Conservation (phyloP, 257 asterid genomes). For the Salvia hispanica region DNA sequence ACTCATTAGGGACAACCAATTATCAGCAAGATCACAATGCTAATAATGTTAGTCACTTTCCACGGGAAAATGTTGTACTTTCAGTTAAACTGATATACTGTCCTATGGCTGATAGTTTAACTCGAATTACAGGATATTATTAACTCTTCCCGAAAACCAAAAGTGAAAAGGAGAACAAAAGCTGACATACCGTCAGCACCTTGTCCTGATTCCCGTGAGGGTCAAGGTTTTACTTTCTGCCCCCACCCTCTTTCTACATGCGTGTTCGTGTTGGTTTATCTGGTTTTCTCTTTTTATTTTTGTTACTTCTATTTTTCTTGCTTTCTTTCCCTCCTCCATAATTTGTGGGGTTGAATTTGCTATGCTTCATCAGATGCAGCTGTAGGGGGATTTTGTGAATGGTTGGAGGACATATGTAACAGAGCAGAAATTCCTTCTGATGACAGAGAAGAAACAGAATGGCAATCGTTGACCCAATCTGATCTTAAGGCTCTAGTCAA, state of each 20-base stretch:
- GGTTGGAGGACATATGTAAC: slow-evolving; percentile 74
- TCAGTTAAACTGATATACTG: slow-evolving; percentile 19
- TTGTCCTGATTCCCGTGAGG: slow-evolving; percentile 58
- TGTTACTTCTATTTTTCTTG: not conserved
- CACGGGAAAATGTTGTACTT: slow-evolving; percentile 3
- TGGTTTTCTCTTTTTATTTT: slow-evolving; percentile 9
- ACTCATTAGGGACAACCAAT: slow-evolving; percentile 41
- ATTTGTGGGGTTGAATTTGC: slow-evolving; percentile 28
- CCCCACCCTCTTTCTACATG: slow-evolving; percentile 1
- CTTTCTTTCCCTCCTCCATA: not conserved
- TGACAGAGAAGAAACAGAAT: slow-evolving; percentile 86
- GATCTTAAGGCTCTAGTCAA: slow-evolving; percentile 76
- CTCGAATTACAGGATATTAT: slow-evolving; percentile 60
- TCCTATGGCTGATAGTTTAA: slow-evolving; percentile 28
- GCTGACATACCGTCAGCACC: slow-evolving; percentile 48
- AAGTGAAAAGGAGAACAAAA: slow-evolving; percentile 69
- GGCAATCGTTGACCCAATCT: slow-evolving; percentile 65
- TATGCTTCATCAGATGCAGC: slow-evolving; percentile 60
- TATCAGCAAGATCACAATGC: slow-evolving; percentile 50
- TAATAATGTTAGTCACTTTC: slow-evolving; percentile 46
- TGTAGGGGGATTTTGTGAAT: slow-evolving; percentile 65
- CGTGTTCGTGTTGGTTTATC: not conserved
- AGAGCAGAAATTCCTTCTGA: slow-evolving; percentile 73
- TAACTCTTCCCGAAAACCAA: slow-evolving; percentile 73
- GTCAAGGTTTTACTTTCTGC: slow-evolving; percentile 63